Evolutionary conservation across 2,329 filamentous ascomycete species (phyloP).

Genomic region (Teratosphaeria pseudoeucalypti): DNA sequence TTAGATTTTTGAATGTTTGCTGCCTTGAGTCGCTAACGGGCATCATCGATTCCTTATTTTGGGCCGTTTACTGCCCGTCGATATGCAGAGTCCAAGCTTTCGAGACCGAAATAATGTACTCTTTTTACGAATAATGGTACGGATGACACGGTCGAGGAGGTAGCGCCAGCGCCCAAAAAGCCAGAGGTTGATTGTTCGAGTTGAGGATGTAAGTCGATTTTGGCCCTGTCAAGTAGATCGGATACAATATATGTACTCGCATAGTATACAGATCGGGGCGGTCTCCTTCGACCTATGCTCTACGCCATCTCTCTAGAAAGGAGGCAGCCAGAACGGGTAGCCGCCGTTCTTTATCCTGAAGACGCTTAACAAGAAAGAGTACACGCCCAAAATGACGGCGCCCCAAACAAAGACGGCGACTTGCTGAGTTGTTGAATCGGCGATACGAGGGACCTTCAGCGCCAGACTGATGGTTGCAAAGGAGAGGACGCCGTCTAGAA

Average conservation of each 20-base stretch:
- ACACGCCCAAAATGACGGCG: slow-evolving; percentile 65
- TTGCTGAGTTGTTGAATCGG: slow-evolving; percentile 66
- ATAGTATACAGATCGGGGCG: not conserved
- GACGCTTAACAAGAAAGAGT: slow-evolving; percentile 87
- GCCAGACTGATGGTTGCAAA: slow-evolving; percentile 88
- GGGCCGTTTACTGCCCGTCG: too few species aligned
- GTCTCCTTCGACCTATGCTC: not conserved
- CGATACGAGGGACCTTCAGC: slow-evolving; percentile 83
- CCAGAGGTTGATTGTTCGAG: too few species aligned
- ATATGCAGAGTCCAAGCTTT: too few species aligned
- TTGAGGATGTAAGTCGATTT: too few species aligned
- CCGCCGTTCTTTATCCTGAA: slow-evolving; percentile 92
- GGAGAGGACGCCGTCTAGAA: slow-evolving; percentile 63
- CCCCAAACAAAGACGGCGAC: slow-evolving; percentile 73
- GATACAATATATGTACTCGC: not conserved
- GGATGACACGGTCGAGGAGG: too few species aligned
- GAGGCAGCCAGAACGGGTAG: slow-evolving; percentile 89
- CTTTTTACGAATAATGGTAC: too few species aligned
- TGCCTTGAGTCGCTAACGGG: too few species aligned
- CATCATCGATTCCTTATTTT: too few species aligned
- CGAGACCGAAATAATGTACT: not conserved
- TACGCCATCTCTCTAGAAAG: slow-evolving; percentile 49
- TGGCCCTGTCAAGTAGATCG: not conserved
- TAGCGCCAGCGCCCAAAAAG: too few species aligned
- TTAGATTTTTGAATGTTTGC: too few species aligned